Percentiles rank a stretch among this genome's conserved stretches.
phyloP scores from a whole-genome alignment of 768 basidiomycete genomes.

The Psilocybe tampanensis region DNA sequence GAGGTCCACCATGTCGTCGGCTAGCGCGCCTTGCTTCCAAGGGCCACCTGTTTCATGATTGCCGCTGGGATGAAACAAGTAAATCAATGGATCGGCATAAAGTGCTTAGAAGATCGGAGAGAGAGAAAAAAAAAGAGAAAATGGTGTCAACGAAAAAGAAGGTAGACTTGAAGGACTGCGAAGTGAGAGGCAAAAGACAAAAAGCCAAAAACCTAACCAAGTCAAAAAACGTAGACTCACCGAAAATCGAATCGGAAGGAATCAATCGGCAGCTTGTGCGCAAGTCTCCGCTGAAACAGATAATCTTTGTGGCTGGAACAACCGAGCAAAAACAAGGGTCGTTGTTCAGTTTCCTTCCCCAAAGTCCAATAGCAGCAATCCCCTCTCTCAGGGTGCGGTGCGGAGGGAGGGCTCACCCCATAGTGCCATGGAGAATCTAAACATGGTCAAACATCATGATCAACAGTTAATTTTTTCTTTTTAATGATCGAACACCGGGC shows the following conservation, averaged over 20 bases:
- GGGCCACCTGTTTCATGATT: slow-evolving; percentile 75
- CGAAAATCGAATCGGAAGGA: slow-evolving; percentile 90
- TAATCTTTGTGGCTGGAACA: slow-evolving; percentile 79
- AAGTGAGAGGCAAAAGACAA: neutral
- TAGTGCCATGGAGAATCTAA: slow-evolving; percentile 78
- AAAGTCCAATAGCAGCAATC: slow-evolving; percentile 13
- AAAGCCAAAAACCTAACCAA: neutral
- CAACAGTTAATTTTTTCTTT: neutral
- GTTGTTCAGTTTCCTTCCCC: too few species aligned
- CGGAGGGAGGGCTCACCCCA: slow-evolving; percentile 58
- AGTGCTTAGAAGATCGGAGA: neutral
- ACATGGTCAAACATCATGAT: slow-evolving; percentile 6
- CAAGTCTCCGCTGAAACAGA: slow-evolving; percentile 76
- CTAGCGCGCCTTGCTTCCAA: slow-evolving; percentile 62
- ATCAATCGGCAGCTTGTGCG: slow-evolving; percentile 64
- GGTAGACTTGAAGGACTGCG: neutral
- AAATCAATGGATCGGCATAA: neutral
- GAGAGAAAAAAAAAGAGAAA: neutral
- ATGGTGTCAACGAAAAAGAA: neutral
- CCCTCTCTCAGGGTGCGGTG: slow-evolving; percentile 20
- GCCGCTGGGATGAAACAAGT: slow-evolving; percentile 47
- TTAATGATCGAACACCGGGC: neutral
- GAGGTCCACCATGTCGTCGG: slow-evolving; percentile 68
- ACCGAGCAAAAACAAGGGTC: too few species aligned
- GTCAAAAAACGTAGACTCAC: slow-evolving; percentile 40